phyloP scores from a whole-genome alignment of 1,139 yeast genomes.

The Zygotorulaspora mrakii region DNA sequence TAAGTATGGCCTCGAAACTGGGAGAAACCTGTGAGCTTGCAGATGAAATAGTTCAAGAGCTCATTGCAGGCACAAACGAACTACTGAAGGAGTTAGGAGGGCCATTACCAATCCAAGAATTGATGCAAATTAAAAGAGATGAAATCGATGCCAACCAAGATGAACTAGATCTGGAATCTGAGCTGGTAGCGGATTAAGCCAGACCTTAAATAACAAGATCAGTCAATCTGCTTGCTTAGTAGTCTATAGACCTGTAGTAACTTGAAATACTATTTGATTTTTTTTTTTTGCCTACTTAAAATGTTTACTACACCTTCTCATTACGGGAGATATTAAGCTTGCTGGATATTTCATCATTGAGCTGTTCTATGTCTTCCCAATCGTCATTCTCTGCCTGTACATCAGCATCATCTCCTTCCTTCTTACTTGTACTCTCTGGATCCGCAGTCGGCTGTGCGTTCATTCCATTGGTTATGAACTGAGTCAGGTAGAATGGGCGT shows the following conservation, averaged over 20 bases:
- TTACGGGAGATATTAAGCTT: slow-evolving; percentile 19
- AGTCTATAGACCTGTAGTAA: background rate
- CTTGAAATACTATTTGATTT: background rate
- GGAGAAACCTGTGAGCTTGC: slow-evolving; percentile 36
- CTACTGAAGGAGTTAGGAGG: slow-evolving; percentile 60
- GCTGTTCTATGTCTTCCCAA: slow-evolving; percentile 40
- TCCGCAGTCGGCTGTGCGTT: slow-evolving; percentile 10
- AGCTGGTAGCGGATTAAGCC: slow-evolving; percentile 21
- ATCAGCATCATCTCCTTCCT: slow-evolving; percentile 6
- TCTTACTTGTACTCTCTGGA: slow-evolving; percentile 9
- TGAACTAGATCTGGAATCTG: slow-evolving; percentile 34
- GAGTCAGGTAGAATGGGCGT: slow-evolving; percentile 36
- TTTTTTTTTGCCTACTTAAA: slow-evolving; percentile 1
- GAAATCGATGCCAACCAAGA: slow-evolving; percentile 45
- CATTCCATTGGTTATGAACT: slow-evolving; percentile 31
- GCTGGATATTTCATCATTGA: slow-evolving; percentile 18
- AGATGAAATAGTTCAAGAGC: slow-evolving; percentile 53
- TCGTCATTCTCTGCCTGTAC: slow-evolving; percentile 28
- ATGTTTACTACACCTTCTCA: background rate
- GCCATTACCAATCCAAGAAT: slow-evolving; percentile 38
- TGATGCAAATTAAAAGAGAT: slow-evolving; percentile 43
- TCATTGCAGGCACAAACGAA: slow-evolving; percentile 49
- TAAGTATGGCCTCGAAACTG: slow-evolving; percentile 53
- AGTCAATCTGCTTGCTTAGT: background rate
- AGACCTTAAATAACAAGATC: background rate